Evolutionary conservation across 2,329 filamentous ascomycete species (phyloP), one percentile per base, ranked within the genome.

Genomic region (Ceratocystis destructans): DNA sequence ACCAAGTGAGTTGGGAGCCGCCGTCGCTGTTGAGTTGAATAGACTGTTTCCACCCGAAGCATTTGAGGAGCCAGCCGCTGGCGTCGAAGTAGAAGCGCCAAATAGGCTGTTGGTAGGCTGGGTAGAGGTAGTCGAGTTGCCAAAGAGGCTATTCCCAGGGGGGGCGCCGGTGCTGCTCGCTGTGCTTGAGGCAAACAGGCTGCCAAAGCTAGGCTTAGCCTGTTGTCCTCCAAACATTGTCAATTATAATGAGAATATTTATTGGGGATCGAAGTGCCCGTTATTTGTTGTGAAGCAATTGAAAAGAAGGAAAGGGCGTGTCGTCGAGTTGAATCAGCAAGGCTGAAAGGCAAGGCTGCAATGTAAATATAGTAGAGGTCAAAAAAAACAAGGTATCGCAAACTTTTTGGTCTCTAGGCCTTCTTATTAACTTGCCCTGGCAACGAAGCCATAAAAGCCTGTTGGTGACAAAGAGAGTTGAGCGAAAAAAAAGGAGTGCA

Each of bases 71-170:
- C 55, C 55, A 50, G 70, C 64, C 25, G 68, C 67, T n/a, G 64
- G 66, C 46, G 70, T 67, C 33, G 70, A 66, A 57, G 68, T 70
- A 70, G 70, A 68, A 33, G 53, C 33, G 25, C 71, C 72, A 68
- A 74, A 73, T 2, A 72, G 65, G 57, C 69, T 70, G 61, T 41
- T 48, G 37, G 68, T 69, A 41, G 69, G 62, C 50, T 65, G 64
- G 53, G 67, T 55, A 57, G 70, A 67, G 44, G 70, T 67, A 61
- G 69, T 70, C 71, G 70, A 66, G 31, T 70, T 69, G 25, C 73
- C 72, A 63, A 74, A 73, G 15, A 73, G 66, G 61, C 72, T 66
- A 37, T 68, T 66, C 31, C 50, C 44, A 20, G 64, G 65, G 28
- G 61, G 61, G 28, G 66, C 62, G 37, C 64, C 66, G 22, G 65